These are phyloP conservation scores for Gracilaria gracilis DNA, from an alignment of 23 red algal genomes.

Conservation along the genomic window DNA sequence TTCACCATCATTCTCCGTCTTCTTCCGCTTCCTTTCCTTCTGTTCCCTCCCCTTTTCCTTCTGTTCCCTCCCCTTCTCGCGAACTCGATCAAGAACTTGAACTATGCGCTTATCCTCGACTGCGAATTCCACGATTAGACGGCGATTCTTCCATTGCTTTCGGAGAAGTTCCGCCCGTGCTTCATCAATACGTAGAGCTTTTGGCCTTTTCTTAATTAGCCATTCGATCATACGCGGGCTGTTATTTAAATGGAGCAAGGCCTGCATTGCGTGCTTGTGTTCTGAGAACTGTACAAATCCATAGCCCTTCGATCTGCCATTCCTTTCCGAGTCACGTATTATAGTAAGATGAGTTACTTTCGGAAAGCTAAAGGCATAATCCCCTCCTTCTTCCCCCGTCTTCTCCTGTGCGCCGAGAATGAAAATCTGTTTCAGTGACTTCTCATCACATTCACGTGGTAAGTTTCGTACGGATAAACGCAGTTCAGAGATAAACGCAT, in stretches of 20 bases:
- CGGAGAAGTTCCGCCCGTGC: slow-evolving; percentile 23
- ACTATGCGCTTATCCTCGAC: slow-evolving; percentile 85
- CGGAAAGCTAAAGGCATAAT: background rate
- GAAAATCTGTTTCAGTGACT: slow-evolving; percentile 66
- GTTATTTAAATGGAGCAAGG: slow-evolving; percentile 72
- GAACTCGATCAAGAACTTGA: slow-evolving; percentile 64
- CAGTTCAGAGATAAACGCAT: slow-evolving; percentile 81
- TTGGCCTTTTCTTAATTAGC: slow-evolving; percentile 36
- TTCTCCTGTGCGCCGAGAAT: slow-evolving; percentile 25
- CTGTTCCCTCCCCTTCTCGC: slow-evolving; percentile 37
- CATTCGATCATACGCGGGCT: slow-evolving; percentile 57
- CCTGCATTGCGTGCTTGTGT: slow-evolving; percentile 51
- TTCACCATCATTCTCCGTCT: background rate
- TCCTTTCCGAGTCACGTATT: slow-evolving; percentile 34
- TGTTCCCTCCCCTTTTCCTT: slow-evolving; percentile 25
- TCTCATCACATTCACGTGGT: slow-evolving; percentile 69
- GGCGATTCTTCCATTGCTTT: slow-evolving; percentile 54
- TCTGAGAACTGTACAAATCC: slow-evolving; percentile 85
- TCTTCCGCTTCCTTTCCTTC: background rate
- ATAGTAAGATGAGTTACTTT: slow-evolving; percentile 34
- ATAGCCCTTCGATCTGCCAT: slow-evolving; percentile 80
- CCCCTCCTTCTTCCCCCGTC: background rate
- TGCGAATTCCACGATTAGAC: slow-evolving; percentile 88
- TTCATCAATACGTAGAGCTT: slow-evolving; percentile 41
- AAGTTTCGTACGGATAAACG: slow-evolving; percentile 79